Evolutionary conservation across 805 yeast genomes (phyloP), one percentile per base, ranked within the genome.

Genomic region (Wickerhamomyces bisporus): DNA sequence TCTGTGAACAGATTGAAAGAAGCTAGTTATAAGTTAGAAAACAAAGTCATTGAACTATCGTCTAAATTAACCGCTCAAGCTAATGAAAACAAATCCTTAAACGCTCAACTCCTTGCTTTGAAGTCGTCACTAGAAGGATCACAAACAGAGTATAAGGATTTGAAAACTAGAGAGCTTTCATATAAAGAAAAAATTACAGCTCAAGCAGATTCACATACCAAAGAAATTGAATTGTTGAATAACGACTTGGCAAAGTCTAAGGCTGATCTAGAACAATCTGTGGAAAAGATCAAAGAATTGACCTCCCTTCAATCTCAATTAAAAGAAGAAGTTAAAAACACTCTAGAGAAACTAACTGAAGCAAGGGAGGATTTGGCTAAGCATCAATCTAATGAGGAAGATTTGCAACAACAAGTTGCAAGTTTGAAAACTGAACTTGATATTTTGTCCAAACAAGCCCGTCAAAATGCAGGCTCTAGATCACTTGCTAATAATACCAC

Each of bases 1-100:
- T 86, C 96, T 13, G 95, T 87, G 32, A 81, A 82, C 58, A 94
- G 83, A 57, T 74, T 86, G 67, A 79, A 86, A 62, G 96, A 91
- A 60, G 95, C 86, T 28, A 88, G 95, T 53, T 93, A 87, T 65
- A 79, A 84, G 59, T 74, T 94, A 53, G 99, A 93, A 62, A 93
- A 93, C 64, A 93, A 94, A 70, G 97, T 94, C n/a, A 88, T 93
- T 48, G 95, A 89, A 62, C 75, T 93, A 50, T 91, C 97, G 4
- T 94, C 91, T 55, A 75, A 82, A 11, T 70, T 91, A 43, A 77
- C 95, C 1, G 64, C 79, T 26, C 85, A 86, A 59, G 81, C 84
- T 19, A 85, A 78, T 48, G 96, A 87, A 50, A 89, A 89, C 62
- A 82, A 81, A 65, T 74, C 72, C 43, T 70, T 91, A 55, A 70